phyloP scores from a whole-genome alignment of 495 filamentous ascomycete genomes.

The Daldinia bambusicola region DNA sequence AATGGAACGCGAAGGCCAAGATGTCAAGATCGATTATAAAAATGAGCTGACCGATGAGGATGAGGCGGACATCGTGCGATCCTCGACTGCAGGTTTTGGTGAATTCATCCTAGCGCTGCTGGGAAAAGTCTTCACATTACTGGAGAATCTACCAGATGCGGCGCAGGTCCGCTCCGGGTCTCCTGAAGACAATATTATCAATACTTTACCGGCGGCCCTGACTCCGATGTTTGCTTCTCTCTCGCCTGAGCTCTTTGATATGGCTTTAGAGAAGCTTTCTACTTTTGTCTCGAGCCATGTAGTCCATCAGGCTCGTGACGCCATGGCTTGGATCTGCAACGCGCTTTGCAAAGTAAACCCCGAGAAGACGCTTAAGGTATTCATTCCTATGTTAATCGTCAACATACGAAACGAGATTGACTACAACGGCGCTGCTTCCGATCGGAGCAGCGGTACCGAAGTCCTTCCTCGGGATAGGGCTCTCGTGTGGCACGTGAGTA shows the following conservation, averaged over 20 bases:
- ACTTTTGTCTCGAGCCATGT: constrained; percentile 95
- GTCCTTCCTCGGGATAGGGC: constrained; percentile 92
- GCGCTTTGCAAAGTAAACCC: constrained; percentile 93
- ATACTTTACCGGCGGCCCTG: constrained; percentile 91
- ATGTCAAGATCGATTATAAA: constrained; percentile 85
- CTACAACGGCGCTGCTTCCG: constrained; percentile 95
- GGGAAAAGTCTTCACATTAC: constrained; percentile 91
- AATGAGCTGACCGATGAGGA: constrained; percentile 83
- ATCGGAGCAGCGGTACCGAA: constrained; percentile 90
- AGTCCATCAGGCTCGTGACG: constrained; percentile 95
- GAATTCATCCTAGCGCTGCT: constrained; percentile 92
- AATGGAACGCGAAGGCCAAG: constrained; percentile 87
- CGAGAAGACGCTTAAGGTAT: constrained; percentile 86
- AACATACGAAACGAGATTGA: constrained; percentile 97
- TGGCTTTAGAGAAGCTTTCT: constrained; percentile 88
- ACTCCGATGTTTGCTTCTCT: constrained; percentile 89
- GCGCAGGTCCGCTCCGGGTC: constrained; percentile 86
- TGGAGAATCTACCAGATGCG: constrained; percentile 95
- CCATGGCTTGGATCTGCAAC: constrained; percentile 99
- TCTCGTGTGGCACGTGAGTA: constrained; percentile 95
- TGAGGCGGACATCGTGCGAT: constrained; percentile 91
- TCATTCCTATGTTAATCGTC: constrained; percentile 87
- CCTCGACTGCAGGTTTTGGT: constrained; percentile 91
- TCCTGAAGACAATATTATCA: constrained; percentile 96
- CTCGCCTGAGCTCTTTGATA: constrained; percentile 93